Conservation (phyloP, 73 alveolate species). For the Paramecium primaurelia region DNA sequence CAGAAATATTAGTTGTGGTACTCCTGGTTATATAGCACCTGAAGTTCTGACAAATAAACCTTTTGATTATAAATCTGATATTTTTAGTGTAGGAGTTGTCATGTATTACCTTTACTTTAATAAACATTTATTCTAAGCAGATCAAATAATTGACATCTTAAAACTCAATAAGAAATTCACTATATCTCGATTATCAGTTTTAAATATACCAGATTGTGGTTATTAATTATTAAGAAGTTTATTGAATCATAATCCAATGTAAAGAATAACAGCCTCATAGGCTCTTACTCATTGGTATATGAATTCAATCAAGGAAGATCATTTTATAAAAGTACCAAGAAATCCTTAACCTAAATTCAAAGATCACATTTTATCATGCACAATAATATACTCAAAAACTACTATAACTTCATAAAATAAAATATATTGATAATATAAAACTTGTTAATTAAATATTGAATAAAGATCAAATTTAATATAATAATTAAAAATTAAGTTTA, state of each 20-base stretch:
- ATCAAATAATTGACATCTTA: neutral
- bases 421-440: neutral
- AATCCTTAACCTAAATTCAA: neutral
- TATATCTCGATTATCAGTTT: neutral
- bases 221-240: neutral
- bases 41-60: neutral
- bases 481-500: too few relatives aligned
- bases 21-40: constrained; percentile 34
- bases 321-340: neutral
- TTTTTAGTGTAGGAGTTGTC: neutral
- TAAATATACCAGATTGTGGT: neutral
- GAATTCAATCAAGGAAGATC: neutral
- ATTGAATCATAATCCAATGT: neutral
- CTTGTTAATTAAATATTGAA: neutral
- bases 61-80: neutral
- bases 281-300: neutral
- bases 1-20: neutral
- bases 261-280: neutral
- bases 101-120: neutral
- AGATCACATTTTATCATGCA: neutral
- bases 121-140: neutral
- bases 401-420: neutral
- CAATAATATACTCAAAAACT: neutral
- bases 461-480: too few relatives aligned
- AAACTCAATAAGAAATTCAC: neutral